Base-by-base conservation (phyloP, 345 rosid species). In the Pseudoturritis turrita region DNA sequence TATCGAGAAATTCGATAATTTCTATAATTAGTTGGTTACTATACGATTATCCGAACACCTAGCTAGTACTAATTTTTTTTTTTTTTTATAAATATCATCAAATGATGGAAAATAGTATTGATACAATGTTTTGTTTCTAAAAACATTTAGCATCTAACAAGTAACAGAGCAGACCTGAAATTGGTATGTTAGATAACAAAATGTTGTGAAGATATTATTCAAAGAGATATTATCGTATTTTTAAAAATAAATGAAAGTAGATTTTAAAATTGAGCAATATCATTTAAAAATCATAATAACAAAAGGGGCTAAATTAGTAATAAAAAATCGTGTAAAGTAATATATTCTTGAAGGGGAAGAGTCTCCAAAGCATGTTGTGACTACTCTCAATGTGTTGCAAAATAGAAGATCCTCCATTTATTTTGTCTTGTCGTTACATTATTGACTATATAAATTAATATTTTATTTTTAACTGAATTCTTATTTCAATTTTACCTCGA, bases 341-440 rank as follows among this genome's bases (percentile, higher is more conserved):
- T 62, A 76, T 62, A 75, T 75, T 76, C 79, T 54, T 28, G 36
- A 53, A 37, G 19, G 65, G 41, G 65, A 55, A 60, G 69, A 61
- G 70, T 44, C 59, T 54, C 21, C 60, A 62, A 36, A 37, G 70
- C 51, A 68, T 75, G 79, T 44, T 54, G 79, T 69, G 79, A 69
- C 71, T 69, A 54, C 75, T 54, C 75, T 54, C 70, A 76, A 10
- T 45, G 65, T 19, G 28, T 69, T 62, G 59, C 75, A 45, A 75
- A 54, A 62, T 46, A 62, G 52, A 61, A 68, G 58, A 54, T 54
- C 60, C 63, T 13, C 74, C 63, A 60, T 60, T 49, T 50, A 40
- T 19, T 36, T 10, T 29, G 41, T 26, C 29, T 49, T 67, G 61
- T 57, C 60, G 41, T 61, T 50, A 56, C 11, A 65, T 56, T 57